phyloP scores from a whole-genome alignment of 31 red algal genomes.

The Asparagopsis taxiformis region DNA sequence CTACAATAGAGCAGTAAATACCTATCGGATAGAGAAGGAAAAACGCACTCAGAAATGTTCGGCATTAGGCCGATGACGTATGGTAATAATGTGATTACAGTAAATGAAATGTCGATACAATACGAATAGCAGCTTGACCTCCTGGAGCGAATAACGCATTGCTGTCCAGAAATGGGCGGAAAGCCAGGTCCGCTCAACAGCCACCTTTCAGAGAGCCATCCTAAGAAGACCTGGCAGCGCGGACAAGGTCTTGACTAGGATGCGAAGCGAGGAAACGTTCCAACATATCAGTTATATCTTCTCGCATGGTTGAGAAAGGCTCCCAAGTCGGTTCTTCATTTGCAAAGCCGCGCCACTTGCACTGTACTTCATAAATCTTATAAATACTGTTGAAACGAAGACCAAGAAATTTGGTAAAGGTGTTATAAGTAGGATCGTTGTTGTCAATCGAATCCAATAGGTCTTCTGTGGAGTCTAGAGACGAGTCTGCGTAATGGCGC shows the following conservation, averaged over 20 bases:
- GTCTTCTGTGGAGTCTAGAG: conserved; percentile 1
- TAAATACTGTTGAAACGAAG: neutral
- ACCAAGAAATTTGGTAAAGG: conserved; percentile 2
- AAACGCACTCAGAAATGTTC: too few relatives aligned
- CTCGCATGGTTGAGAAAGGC: conserved; percentile 4
- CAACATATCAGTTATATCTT: conserved; percentile 16
- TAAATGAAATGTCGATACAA: too few relatives aligned
- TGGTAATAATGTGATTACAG: too few relatives aligned
- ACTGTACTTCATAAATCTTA: neutral
- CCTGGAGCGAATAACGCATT: too few relatives aligned
- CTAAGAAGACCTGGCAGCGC: neutral
- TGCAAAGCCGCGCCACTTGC: conserved; percentile 28
- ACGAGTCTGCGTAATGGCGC: conserved; percentile 18
- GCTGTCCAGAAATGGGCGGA: too few relatives aligned
- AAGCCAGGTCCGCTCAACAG: too few relatives aligned
- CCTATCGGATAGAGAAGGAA: too few relatives aligned
- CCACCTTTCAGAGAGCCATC: too few relatives aligned
- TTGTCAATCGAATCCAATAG: conserved; percentile 20
- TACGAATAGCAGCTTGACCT: too few relatives aligned
- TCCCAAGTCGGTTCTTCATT: conserved; percentile 35
- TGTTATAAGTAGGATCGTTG: conserved; percentile 12
- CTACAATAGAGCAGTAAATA: too few relatives aligned
- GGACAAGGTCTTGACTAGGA: conserved; percentile 6
- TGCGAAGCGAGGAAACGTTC: neutral
- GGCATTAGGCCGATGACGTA: too few relatives aligned